Evolutionary conservation across 2,329 filamentous ascomycete species (phyloP), one percentile per base, ranked within the genome.

Genomic region (Acrodontium crateriforme): DNA sequence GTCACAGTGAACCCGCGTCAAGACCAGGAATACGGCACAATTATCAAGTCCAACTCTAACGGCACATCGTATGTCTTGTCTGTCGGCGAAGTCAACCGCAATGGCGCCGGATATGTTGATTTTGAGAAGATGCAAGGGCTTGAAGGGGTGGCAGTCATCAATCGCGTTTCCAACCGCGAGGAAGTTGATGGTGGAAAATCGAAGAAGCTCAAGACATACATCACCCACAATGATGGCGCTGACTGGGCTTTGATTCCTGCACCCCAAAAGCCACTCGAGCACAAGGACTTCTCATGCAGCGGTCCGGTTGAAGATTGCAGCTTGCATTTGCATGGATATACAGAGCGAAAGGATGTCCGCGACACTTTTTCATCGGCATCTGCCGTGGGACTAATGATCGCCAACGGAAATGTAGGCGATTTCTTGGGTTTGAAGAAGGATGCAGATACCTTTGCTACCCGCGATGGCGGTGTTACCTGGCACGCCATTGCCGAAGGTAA

Each of bases 31-130:
- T 84, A 80, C 44, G 89, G 89, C 19, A 78, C 78, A 14, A 82
- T 98, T 42, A 73, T 98, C 56, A 98, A 95, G 69, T 94, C 84
- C 49, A 98, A 98, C 60, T 94, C 84, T 45, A 95, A 98, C 49
- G 89, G 89, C 29, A 98, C 89, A 1, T 89, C 80, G 2, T 98
- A 94, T 47, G 81, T 93, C 9, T 62, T 92, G 39, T 91, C 81
- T 53, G 65, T 89, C 14, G 63, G 71, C 26, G 72, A 71, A 12
- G 83, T 95, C 48, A 94, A 95, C 54, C 71, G 82, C 42, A 74
- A 94, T 48, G 60, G 67, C 9, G 43, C 52, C 2, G 84, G 76
- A 23, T 94, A 76, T 46, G 87, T 93, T 24, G 89, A 98, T 50
- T 98, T 92, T 54, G 89, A 98, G 53, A 94, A 92, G 60, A 83